Evolutionary conservation across 2,329 filamentous ascomycete species (phyloP), one percentile per base, ranked within the genome.

Genomic region (Colletotrichum lindemuthianum): DNA sequence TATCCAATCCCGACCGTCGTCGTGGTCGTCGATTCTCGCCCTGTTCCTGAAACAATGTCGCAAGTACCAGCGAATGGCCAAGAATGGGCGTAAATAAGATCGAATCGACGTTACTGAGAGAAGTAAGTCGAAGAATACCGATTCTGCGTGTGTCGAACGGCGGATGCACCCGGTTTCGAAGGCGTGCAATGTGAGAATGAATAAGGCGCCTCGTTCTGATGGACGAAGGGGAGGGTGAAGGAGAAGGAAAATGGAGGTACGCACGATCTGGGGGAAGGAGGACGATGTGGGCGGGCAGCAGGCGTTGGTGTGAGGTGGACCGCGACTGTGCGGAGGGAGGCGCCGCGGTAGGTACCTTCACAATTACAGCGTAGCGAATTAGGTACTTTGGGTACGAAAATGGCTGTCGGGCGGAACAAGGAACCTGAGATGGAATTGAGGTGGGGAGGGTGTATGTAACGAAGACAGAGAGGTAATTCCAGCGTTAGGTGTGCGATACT

Each of bases 261-360:
- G 57, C 50, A 47, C 57, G 57, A 65, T 65, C 61, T 65, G 61
- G 61, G 60, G 61, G 59, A 48, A 24, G 24, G 44, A 56, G 55
- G 57, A 65, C 61, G 61, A 65, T 60, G 61, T 65, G 61, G 61
- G 57, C 40, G 41, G 49, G 41, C 32, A 48, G 15, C 41, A 43
- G 41, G 41, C 43, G 59, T 61, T 52, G 60, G 56, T 52, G 57
- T 54, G 57, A 54, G 57, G 50, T 33, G 34, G 50, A 55, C 41
- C 13, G 16, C n/a, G n/a, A 24, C 37, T 44, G 57, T 55, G 61
- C 55, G 61, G 61, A 65, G 61, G 24, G 61, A 60, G 56, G 37
- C 24, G 24, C 24, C 24, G 24, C 24, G 24, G 24, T 24, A 24
- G 24, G 24, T 24, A 24, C 24, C 24, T 24, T 24, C 24, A 24